Evolutionary conservation across 345 rosid species (phyloP).

Genomic region (Raphanus raphanistrum): DNA sequence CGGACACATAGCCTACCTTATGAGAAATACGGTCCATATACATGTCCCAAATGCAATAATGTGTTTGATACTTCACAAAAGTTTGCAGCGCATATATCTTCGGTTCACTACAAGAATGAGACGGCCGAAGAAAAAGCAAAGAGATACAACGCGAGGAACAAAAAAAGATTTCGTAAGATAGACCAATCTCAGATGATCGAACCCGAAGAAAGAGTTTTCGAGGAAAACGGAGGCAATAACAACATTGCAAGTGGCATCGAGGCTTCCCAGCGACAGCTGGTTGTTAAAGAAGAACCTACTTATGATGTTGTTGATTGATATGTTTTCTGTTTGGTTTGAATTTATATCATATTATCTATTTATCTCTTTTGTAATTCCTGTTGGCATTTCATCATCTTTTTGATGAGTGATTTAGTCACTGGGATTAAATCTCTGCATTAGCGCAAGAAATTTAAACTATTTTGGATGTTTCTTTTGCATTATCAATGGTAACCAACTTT

Average conservation of each 20-base stretch:
- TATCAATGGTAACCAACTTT: no score
- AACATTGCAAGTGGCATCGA: conserved; percentile 9
- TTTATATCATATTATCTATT: not conserved
- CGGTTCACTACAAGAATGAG: conserved; percentile 31
- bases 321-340: not conserved
- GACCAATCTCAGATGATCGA: not conserved
- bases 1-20: conserved; percentile 36
- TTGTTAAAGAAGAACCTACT: conserved; percentile 24
- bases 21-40: conserved; percentile 31
- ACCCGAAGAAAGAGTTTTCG: conserved; percentile 7
- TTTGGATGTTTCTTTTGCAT: no score
- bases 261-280: not conserved
- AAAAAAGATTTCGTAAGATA: not conserved
- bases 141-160: conserved; percentile 20
- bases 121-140: not conserved
- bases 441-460: no score
- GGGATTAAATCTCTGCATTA: no score
- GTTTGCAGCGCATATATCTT: conserved; percentile 32
- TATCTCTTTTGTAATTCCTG: not conserved
- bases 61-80: conserved; percentile 31
- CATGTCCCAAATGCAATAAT: conserved; percentile 30
- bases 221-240: not conserved
- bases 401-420: conserved; percentile 1
- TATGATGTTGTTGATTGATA: conserved; percentile 7
- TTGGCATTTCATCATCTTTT: not conserved